phyloP scores from a whole-genome alignment of 805 yeast species.

The Myxozyma vanderwaltii region DNA sequence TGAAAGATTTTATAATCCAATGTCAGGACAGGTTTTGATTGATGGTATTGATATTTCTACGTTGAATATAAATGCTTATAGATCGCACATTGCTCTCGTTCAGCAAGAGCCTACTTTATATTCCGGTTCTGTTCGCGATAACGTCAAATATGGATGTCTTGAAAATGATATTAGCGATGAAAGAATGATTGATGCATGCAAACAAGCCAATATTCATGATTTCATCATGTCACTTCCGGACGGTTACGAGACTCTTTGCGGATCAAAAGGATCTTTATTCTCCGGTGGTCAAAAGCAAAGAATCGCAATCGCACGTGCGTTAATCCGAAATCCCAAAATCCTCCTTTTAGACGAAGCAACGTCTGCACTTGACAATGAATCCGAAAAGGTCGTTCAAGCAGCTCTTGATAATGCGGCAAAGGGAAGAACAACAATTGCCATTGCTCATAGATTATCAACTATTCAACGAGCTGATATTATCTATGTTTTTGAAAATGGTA shows the following conservation, averaged over 20 bases:
- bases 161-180: conserved; percentile 43
- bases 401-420: conserved; percentile 62
- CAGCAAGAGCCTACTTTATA: conserved; percentile 65
- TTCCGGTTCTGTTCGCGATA: conserved; percentile 78
- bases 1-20: conserved; percentile 39
- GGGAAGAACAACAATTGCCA: conserved; percentile 68
- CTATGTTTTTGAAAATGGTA: conserved; percentile 56
- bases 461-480: conserved; percentile 57
- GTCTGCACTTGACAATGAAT: conserved; percentile 56
- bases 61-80: conserved; percentile 51
- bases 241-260: conserved; percentile 54
- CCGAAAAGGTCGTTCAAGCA: conserved; percentile 66
- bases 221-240: conserved; percentile 57
- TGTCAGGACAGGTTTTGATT: conserved; percentile 24
- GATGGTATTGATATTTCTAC: conserved; percentile 28
- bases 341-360: conserved; percentile 62
- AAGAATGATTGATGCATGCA: conserved; percentile 48
- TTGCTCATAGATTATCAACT: conserved; percentile 72
- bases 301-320: conserved; percentile 63
- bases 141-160: conserved; percentile 52
- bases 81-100: conserved; percentile 61
- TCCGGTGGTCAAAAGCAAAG: conserved; percentile 70
- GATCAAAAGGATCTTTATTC: conserved; percentile 52
- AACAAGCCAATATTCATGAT: conserved; percentile 54
- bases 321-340: conserved; percentile 57